Conservation (phyloP, 2,329 filamentous ascomycete species). For the Trichoderma oligosporum region DNA sequence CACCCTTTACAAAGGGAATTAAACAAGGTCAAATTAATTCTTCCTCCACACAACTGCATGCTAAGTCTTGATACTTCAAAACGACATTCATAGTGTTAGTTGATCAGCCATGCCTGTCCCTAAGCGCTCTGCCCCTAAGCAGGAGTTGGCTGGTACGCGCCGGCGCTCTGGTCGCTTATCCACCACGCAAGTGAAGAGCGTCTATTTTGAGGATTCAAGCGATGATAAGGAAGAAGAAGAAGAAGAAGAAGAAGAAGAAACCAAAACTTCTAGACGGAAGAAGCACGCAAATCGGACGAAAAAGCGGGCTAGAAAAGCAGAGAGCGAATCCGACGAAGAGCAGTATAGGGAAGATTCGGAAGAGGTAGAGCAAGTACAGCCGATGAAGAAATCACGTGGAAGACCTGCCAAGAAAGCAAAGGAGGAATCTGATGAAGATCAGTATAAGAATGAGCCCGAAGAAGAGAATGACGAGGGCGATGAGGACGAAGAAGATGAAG, state of each 20-base stretch:
- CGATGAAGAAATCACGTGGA: slow-evolving; percentile 26
- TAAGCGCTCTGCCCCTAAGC: slow-evolving; percentile 37
- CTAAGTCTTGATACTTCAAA: not conserved
- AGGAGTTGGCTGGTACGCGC: slow-evolving; percentile 32
- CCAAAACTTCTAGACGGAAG: slow-evolving; percentile 6
- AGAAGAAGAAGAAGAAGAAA: not conserved
- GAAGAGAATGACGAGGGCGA: slow-evolving; percentile 24
- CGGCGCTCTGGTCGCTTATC: slow-evolving; percentile 48
- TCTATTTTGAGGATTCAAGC: slow-evolving; percentile 46
- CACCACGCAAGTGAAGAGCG: slow-evolving; percentile 46
- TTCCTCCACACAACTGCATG: not conserved
- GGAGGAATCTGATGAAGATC: slow-evolving; percentile 23
- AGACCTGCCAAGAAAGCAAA: slow-evolving; percentile 22
- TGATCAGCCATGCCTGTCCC: slow-evolving; percentile 36
- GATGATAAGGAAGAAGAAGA: slow-evolving; percentile 25
- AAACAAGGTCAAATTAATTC: not conserved
- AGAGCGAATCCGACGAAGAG: slow-evolving; percentile 23
- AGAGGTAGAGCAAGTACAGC: slow-evolving; percentile 26
- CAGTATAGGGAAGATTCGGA: slow-evolving; percentile 25
- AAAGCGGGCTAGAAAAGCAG: slow-evolving; percentile 21
- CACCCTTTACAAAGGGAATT: not conserved
- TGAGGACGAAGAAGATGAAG: slow-evolving; percentile 34
- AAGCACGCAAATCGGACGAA: slow-evolving; percentile 29
- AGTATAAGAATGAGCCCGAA: slow-evolving; percentile 26
- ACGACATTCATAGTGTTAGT: not conserved